Evolutionary conservation across 306 rosid species (phyloP).

Genomic region (Begonia peltatifolia): DNA sequence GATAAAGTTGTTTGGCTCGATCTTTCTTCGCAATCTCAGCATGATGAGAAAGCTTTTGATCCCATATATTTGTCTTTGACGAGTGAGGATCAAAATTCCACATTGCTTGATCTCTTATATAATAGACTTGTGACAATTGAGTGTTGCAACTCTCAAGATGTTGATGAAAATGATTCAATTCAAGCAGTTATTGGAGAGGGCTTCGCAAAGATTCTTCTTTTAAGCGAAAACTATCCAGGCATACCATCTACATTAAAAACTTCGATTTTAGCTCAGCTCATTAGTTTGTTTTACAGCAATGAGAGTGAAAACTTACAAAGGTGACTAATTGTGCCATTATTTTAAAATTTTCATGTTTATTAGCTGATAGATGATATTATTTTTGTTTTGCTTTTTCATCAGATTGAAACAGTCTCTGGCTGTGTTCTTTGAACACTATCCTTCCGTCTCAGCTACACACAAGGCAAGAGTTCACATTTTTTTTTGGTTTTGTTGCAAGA

Average conservation of each 20-base stretch:
- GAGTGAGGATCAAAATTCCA: conserved; percentile 28
- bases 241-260: conserved; percentile 57
- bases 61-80: conserved; percentile 40
- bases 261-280: conserved; percentile 54
- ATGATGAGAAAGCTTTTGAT: conserved; percentile 30
- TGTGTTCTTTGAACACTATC: conserved; percentile 89
- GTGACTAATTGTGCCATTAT: conserved; percentile 19
- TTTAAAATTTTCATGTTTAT: not conserved
- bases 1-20: conserved; percentile 36
- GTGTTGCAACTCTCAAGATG: conserved; percentile 32
- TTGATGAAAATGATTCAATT: conserved; percentile 57
- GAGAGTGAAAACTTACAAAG: conserved; percentile 44
- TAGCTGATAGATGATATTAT: conserved; percentile 3
- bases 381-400: conserved; percentile 9
- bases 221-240: conserved; percentile 59
- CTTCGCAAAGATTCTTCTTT: conserved; percentile 88
- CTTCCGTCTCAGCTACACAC: conserved; percentile 61
- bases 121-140: conserved; percentile 52
- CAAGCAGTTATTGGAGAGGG: conserved; percentile 77
- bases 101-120: conserved; percentile 56
- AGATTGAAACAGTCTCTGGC: conserved; percentile 88
- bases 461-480: conserved; percentile 39
- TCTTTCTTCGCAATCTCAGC: conserved; percentile 17
- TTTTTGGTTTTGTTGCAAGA: not conserved
- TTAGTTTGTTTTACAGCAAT: conserved; percentile 49